These are phyloP conservation scores for Zarea fungicola DNA, from an alignment of 2,329 filamentous ascomycete species.

Conservation along the genomic window DNA sequence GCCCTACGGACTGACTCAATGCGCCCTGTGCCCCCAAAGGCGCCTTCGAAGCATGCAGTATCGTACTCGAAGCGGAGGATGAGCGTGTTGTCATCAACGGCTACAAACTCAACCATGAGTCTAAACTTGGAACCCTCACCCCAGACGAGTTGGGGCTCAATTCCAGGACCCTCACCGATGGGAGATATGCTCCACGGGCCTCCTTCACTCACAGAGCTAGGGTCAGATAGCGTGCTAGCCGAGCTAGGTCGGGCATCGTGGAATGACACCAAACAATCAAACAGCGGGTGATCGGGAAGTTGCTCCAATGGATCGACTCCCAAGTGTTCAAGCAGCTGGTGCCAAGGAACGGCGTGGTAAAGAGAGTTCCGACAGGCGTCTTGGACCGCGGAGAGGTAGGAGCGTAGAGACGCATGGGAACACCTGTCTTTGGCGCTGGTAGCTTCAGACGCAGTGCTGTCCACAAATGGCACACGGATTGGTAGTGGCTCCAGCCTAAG, in stretches of 20 bases:
- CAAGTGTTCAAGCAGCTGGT: slow-evolving; percentile 23
- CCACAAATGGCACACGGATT: neutral
- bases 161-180: neutral
- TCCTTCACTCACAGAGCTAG: neutral
- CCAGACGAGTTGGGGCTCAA: slow-evolving; percentile 9
- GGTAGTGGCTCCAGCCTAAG: neutral
- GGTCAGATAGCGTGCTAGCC: neutral
- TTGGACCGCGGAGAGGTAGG: slow-evolving; percentile 16
- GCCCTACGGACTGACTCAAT: neutral
- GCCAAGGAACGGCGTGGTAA: slow-evolving; percentile 25
- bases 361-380: slow-evolving; percentile 21
- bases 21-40: neutral
- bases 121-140: slow-evolving; percentile 17
- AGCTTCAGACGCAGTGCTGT: neutral
- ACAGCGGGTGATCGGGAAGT: slow-evolving; percentile 18
- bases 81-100: slow-evolving; percentile 9
- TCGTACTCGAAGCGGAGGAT: slow-evolving; percentile 15
- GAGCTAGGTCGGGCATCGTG: slow-evolving; percentile 15
- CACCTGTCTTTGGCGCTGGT: neutral
- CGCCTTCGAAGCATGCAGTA: neutral
- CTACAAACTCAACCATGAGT: slow-evolving; percentile 17
- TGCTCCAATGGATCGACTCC: slow-evolving; percentile 1
- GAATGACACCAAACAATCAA: slow-evolving; percentile 22
- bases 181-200: neutral
- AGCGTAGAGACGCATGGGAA: neutral